Percentiles rank a stretch among this genome's conserved stretches.
phyloP scores from a whole-genome alignment of 495 filamentous ascomycete species.

The Xanthoparmelia taractica region DNA sequence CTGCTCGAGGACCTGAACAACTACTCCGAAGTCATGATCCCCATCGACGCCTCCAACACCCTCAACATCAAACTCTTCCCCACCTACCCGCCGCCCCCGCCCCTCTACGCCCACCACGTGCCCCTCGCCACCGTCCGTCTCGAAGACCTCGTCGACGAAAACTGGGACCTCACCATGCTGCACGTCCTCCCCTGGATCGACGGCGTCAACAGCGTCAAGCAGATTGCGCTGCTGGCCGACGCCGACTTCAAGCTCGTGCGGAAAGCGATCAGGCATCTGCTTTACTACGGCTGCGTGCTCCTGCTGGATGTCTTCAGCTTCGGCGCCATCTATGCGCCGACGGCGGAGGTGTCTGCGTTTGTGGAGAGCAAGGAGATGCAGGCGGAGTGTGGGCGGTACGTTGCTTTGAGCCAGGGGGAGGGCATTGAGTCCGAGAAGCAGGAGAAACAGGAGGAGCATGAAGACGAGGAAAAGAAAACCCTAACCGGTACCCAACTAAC shows the following conservation, averaged over 20 bases:
- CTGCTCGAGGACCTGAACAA: slow-evolving; percentile 93
- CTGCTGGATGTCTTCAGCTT: slow-evolving; percentile 93
- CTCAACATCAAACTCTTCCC: slow-evolving; percentile 95
- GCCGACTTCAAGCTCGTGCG: slow-evolving; percentile 76
- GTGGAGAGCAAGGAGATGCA: slow-evolving; percentile 62
- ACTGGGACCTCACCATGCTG: slow-evolving; percentile 83
- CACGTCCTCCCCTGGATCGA: slow-evolving; percentile 75
- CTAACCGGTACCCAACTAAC: slow-evolving; percentile 39
- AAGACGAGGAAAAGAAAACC: slow-evolving; percentile 15
- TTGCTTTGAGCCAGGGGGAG: slow-evolving; percentile 36
- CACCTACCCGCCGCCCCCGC: slow-evolving; percentile 65
- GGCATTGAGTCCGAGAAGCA: not conserved
- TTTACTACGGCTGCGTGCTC: slow-evolving; percentile 82
- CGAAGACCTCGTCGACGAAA: slow-evolving; percentile 64
- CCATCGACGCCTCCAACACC: slow-evolving; percentile 88
- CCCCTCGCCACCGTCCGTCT: slow-evolving; percentile 82
- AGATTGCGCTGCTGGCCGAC: slow-evolving; percentile 75
- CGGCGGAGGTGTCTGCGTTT: slow-evolving; percentile 64
- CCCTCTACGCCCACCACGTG: slow-evolving; percentile 78
- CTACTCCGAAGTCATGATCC: slow-evolving; percentile 96
- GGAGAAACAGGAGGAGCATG: not conserved
- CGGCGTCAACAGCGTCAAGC: slow-evolving; percentile 77
- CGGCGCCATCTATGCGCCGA: slow-evolving; percentile 78
- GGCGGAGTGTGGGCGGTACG: slow-evolving; percentile 79
- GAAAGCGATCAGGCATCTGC: slow-evolving; percentile 75